A percentile compares a stretch with the other conserved stretches of the same genome.
These are phyloP conservation scores for Quercus tomentella DNA, from an alignment of 331 rosid species.

Conservation along the genomic window DNA sequence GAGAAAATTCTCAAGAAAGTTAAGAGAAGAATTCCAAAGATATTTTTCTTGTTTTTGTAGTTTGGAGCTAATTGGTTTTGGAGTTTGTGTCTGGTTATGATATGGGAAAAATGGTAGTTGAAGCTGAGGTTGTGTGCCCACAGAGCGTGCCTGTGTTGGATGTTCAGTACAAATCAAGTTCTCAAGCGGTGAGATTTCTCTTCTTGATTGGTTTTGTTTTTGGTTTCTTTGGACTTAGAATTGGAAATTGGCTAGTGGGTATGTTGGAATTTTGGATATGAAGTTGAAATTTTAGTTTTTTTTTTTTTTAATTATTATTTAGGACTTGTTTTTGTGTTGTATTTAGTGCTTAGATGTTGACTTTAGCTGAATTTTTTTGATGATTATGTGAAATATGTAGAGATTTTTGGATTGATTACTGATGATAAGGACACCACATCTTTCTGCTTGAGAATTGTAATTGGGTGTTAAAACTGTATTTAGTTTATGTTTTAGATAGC, in stretches of 20 bases:
- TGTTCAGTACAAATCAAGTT: constrained; percentile 32
- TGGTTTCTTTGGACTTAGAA: background rate
- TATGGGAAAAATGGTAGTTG: constrained; percentile 71
- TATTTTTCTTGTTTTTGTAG: constrained; percentile 2
- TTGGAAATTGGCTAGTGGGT: constrained; percentile 17
- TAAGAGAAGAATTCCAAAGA: constrained; percentile 7
- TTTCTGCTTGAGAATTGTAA: background rate
- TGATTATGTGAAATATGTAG: background rate
- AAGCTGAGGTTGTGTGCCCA: constrained; percentile 55
- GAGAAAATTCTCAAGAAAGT: constrained; percentile 37
- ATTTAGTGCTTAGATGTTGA: background rate
- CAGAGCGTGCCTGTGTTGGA: constrained; percentile 53
- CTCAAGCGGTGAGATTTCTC: background rate
- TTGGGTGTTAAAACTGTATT: background rate
- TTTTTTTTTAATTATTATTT: background rate
- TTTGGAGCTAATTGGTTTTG: background rate
- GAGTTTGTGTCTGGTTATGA: constrained; percentile 3
- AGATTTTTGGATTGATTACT: background rate
- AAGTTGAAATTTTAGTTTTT: background rate
- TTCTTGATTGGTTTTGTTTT: background rate
- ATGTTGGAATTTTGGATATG: background rate
- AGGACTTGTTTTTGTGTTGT: background rate
- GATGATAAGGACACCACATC: background rate
- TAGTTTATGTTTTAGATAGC: background rate
- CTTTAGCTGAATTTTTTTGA: background rate